Evolutionary conservation across 345 rosid species (phyloP).

Genomic region (Populus alba): DNA sequence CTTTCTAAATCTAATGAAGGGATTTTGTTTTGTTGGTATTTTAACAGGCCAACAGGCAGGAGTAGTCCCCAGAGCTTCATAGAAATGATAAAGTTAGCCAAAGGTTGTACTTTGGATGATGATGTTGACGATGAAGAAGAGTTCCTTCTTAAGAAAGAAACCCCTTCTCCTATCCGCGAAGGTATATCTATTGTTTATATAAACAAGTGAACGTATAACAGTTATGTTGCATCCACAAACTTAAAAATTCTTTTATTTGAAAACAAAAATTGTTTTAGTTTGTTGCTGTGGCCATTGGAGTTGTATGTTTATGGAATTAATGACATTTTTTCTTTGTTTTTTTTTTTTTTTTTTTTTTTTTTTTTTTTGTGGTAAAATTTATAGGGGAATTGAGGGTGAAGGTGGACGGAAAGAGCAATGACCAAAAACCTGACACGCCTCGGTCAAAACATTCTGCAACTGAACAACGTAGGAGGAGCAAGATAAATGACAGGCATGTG

Average conservation of each 20-base stretch:
- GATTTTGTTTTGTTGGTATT: not conserved
- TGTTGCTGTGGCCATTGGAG: not conserved
- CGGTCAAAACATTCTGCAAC: conserved; percentile 99
- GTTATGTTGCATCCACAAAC: too few relatives aligned
- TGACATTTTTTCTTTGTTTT: not conserved
- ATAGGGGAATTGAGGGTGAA: conserved; percentile 61
- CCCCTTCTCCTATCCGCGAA: conserved; percentile 46
- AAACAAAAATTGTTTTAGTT: not conserved
- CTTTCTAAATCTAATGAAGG: not conserved
- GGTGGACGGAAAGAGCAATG: conserved; percentile 61
- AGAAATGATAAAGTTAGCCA: conserved; percentile 84
- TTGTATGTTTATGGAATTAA: not conserved
- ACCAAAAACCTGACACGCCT: conserved; percentile 81
- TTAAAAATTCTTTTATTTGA: not conserved
- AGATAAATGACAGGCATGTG: conserved; percentile 85
- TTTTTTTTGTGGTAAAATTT: not conserved
- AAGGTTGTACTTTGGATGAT: conserved; percentile 54
- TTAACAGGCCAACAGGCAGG: conserved; percentile 54
- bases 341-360: not conserved
- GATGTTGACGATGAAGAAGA: conserved; percentile 78
- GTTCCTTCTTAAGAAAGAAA: conserved; percentile 66
- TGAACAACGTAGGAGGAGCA: conserved; percentile 95
- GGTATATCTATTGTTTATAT: conserved; percentile 33
- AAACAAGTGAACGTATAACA: too few relatives aligned
- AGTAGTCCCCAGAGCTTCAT: conserved; percentile 73